Conservation (phyloP, 768 basidiomycete species). For the Cystofilobasidium ferigula region DNA sequence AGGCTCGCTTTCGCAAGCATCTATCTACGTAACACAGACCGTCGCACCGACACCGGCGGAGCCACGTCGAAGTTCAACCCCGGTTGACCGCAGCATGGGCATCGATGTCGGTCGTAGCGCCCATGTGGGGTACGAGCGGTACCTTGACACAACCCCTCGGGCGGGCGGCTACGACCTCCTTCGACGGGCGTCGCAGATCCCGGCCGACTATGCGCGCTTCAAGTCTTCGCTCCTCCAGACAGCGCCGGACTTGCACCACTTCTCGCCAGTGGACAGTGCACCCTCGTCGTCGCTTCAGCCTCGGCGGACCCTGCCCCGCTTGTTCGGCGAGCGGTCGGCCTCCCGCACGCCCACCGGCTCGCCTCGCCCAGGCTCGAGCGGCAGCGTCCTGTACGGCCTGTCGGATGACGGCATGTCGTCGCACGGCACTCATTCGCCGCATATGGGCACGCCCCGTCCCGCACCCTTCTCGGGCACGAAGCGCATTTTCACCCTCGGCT, state of each 20-base stretch:
- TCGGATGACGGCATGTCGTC: not conserved
- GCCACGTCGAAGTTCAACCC: constrained; percentile 1
- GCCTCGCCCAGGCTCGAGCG: not conserved
- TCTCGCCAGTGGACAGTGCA: too few relatives aligned
- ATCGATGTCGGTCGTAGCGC: not conserved
- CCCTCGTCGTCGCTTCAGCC: too few relatives aligned
- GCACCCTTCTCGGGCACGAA: not conserved
- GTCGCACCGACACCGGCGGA: not conserved
- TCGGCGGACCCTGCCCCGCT: not conserved
- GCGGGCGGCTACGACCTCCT: not conserved
- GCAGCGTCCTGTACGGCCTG: not conserved
- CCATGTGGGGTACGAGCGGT: not conserved
- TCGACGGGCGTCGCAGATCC: not conserved
- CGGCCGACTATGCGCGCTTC: not conserved
- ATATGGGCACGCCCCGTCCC: not conserved
- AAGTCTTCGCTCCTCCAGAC: not conserved
- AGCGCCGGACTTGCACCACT: not conserved
- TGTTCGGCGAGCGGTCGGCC: not conserved
- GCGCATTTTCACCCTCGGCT: not conserved
- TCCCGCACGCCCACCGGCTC: not conserved
- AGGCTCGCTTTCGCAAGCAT: not conserved
- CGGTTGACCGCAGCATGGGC: not conserved
- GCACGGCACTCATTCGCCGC: not conserved
- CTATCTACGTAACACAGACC: not conserved
- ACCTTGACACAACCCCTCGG: not conserved